phyloP scores from a whole-genome alignment of 371 early-diverging fungal genomes.

The Rhizomucor miehei region DNA sequence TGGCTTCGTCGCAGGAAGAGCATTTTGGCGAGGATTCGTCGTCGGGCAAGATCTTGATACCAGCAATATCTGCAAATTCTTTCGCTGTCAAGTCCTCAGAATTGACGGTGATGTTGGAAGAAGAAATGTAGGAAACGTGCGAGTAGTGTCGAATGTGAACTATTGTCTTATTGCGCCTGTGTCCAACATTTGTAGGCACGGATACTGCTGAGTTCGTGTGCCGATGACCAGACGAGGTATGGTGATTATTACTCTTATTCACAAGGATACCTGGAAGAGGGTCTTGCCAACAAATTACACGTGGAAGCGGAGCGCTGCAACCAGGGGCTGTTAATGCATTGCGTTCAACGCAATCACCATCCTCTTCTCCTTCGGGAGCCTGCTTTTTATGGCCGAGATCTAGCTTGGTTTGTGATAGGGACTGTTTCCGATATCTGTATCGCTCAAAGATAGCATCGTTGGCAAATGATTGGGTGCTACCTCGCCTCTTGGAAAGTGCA shows the following conservation, averaged over 20 bases:
- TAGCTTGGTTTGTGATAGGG: constrained; percentile 3
- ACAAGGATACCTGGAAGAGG: constrained; percentile 6
- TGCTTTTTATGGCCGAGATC: background rate
- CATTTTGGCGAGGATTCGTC: constrained; percentile 2
- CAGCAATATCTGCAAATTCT: constrained; percentile 33
- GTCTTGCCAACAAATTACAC: background rate
- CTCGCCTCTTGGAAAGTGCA: background rate
- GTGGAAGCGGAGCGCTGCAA: background rate
- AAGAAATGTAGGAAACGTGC: background rate
- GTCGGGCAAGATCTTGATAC: constrained; percentile 23
- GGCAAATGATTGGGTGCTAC: background rate
- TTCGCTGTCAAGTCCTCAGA: constrained; percentile 34
- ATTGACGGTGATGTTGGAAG: constrained; percentile 20
- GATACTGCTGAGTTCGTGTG: background rate
- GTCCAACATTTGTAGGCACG: background rate
- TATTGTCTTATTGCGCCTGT: background rate
- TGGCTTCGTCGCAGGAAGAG: too few relatives aligned
- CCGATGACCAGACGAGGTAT: background rate
- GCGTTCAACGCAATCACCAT: background rate
- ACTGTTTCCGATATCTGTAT: constrained; percentile 1
- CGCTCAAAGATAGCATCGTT: constrained; percentile 5
- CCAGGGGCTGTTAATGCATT: background rate
- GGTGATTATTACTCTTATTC: background rate
- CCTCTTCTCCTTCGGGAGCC: background rate
- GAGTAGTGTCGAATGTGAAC: background rate